These are phyloP conservation scores for Blepharisma japonicum DNA, from an alignment of 73 alveolate genomes.

Conservation along the genomic window DNA sequence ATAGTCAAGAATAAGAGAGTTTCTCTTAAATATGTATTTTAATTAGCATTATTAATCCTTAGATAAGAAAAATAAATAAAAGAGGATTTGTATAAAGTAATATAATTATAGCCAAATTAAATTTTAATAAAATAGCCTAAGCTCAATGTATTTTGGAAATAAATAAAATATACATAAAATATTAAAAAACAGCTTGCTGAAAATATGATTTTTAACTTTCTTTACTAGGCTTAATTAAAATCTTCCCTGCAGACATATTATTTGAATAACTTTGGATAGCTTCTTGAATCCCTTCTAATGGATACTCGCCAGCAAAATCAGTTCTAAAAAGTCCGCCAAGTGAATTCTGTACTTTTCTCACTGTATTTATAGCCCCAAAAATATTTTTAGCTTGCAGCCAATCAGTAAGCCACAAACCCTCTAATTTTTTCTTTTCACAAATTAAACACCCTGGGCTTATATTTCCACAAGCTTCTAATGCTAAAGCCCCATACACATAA, in stretches of 20 bases:
- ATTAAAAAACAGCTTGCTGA: too few species aligned
- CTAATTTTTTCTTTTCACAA: constrained; percentile 49
- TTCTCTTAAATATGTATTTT: too few species aligned
- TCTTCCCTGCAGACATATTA: constrained; percentile 20
- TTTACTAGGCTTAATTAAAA: not conserved
- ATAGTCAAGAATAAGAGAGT: too few species aligned
- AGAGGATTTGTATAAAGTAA: too few species aligned
- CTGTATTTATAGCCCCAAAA: not conserved
- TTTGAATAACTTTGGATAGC: not conserved
- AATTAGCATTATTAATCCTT: too few species aligned
- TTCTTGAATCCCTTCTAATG: not conserved
- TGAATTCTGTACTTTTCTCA: not conserved
- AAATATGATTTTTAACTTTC: too few species aligned
- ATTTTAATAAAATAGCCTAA: too few species aligned
- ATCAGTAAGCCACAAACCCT: constrained; percentile 52
- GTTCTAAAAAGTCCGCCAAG: not conserved
- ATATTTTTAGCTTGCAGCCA: constrained; percentile 24
- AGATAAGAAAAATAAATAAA: too few species aligned
- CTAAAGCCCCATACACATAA: constrained; percentile 64
- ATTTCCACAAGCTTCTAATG: constrained; percentile 47
- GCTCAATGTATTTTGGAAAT: too few species aligned
- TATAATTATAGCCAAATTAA: too few species aligned
- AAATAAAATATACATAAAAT: too few species aligned
- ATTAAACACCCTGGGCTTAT: constrained; percentile 52
- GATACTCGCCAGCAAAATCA: constrained; percentile 24